Base-by-base conservation (phyloP, 805 yeast species). In the Hanseniaspora osmophila region DNA sequence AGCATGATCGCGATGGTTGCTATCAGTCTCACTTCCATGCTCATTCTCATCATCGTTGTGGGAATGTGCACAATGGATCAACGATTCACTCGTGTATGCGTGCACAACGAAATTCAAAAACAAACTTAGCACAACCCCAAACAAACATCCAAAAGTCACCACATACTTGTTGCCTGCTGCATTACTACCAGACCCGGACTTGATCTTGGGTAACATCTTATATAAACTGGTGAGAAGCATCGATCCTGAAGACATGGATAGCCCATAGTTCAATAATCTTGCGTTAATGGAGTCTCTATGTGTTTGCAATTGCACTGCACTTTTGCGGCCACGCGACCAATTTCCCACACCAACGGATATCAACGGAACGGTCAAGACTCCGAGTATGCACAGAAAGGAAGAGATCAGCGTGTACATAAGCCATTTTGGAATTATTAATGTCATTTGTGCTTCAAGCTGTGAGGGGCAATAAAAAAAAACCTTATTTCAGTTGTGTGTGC, bases 211-310 rank as follows among this genome's bases (percentile, higher is more conserved):
- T n/a, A 88, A 63, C 43, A 90, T 67, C 49, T 78, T 74, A 64
- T 76, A 82, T 43, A 90, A 63, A 0, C 95, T 75, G 0, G 96
- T 86, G 55, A 87, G 76, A 1, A 80, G 48, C 60, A 90, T 70
- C 22, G 94, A 84, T 0, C 98, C 97, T 0, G 90, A 69, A 51
- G 88, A 78, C 43, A 88, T 62, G 0, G 92, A 74, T 29, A 90
- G 69, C 2, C 94, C 81, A 32, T 78, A 78, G 37, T 84, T 78
- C 49, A 90, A 69, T 57, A 88, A 78, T 12, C 64, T 61, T 33
- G 80, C 74, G 57, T 81, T 58, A 13, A 49, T 50, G 15, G 27
- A 18, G 5, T 38, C 41, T 38, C 39, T 22, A 7, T 32, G 35
- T 12, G 35, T 12, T 32, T 32, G 13, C 13, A n/a, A 32, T 11